Base-by-base conservation (phyloP, 306 rosid genomes). In the Senna tora region DNA sequence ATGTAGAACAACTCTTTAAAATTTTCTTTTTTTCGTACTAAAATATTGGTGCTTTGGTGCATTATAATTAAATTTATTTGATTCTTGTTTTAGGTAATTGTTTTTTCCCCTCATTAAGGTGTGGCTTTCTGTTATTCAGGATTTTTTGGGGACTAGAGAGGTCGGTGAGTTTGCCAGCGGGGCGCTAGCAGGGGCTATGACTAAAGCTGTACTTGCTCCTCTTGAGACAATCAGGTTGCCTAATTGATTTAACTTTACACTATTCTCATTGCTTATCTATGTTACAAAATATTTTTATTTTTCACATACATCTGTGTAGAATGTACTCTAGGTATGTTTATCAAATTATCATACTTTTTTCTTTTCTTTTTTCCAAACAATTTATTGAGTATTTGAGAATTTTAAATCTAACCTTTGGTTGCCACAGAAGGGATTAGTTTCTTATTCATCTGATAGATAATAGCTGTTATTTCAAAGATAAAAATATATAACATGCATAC, bases 171-270 rank as follows among this genome's bases (percentile, higher is more conserved):
- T 93, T 81, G 75, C 87, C 30, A 94, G 98, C 56, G 97, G 92
- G 30, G 97, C 97, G 34, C 77, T 94, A 49, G 96, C 98, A 56
- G 98, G 97, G 75, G 97, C 97, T 17, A 94, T 94, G 98, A 91
- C 98, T 10, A 94, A 94, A 83, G 97, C 97, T 68, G 75, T 91
- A 21, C 98, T 94, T 83, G 98, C 96, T 59, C 98, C 98, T 75
- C 98, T 94, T 50, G 97, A 94, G 86, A 94, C 98, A 33, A 84
- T 94, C 86, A 89, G 98, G 97, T 89, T 79, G 39, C 77, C 68
- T 58, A 86, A 85, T 81, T 75, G 21, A 77, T 64, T 80, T 76
- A 33, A 10, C 25, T 53, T 64, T 13, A 54, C 45, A 21, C 0
- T 14, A 38, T n/a, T 34, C 39, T 22, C 55, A 57, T 15, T 19